phyloP scores from a whole-genome alignment of 1,139 yeast genomes.

The Candida gigantensis region DNA sequence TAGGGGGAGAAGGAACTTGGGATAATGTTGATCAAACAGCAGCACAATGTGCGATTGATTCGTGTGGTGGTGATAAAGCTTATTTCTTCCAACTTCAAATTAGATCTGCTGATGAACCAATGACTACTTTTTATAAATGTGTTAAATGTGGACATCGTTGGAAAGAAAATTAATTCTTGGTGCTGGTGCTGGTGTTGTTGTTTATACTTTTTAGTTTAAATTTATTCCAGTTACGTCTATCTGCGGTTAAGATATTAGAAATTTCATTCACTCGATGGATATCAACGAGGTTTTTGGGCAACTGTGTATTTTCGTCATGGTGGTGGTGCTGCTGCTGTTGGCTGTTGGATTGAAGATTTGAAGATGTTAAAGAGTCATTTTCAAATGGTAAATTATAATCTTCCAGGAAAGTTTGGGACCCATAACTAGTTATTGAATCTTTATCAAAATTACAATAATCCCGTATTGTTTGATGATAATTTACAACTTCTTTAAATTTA shows the following conservation, averaged over 20 bases:
- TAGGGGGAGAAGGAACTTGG: slow-evolving; percentile 98
- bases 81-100: slow-evolving; percentile 96
- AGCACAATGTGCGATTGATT: slow-evolving; percentile 86
- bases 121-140: slow-evolving; percentile 96
- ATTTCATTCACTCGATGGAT: slow-evolving; percentile 7
- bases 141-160: slow-evolving; percentile 92
- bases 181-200: slow-evolving; percentile 2
- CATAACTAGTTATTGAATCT: slow-evolving; percentile 14
- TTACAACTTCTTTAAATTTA: slow-evolving; percentile 22
- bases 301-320: too few relatives aligned
- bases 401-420: slow-evolving; percentile 9
- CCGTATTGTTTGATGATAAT: slow-evolving; percentile 16
- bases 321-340: too few relatives aligned
- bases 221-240: slow-evolving; percentile 12
- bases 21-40: slow-evolving; percentile 92
- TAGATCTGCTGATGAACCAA: slow-evolving; percentile 88
- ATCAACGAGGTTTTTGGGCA: slow-evolving; percentile 6
- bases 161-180: slow-evolving; percentile 81
- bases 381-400: not conserved
- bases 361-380: slow-evolving; percentile 5
- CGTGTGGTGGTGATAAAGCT: slow-evolving; percentile 88
- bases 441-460: slow-evolving; percentile 10
- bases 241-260: slow-evolving; percentile 7
- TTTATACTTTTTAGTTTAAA: slow-evolving; percentile 11
- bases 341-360: too few relatives aligned